Base-by-base conservation (phyloP, 495 filamentous ascomycete genomes). In the Penicillium herquei region DNA sequence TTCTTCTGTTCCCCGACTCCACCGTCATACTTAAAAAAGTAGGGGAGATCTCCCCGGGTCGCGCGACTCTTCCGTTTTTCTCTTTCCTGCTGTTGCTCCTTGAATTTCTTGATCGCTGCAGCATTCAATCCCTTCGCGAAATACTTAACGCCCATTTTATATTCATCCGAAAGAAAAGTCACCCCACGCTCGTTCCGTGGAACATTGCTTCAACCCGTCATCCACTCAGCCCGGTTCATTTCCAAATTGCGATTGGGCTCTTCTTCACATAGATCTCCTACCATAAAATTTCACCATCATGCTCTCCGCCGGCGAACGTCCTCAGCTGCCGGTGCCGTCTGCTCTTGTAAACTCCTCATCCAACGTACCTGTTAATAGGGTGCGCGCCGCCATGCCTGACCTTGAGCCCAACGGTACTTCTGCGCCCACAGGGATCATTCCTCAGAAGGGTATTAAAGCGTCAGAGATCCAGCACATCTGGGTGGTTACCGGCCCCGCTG, bases 401-500 rank as follows among this genome's bases (percentile, higher is more conserved):
- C 52, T 66, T 6, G 16, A 60, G 32, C 32, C 58, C 56, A 68
- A 62, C 42, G 43, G 48, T 9, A 43, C 52, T 14, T 59, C 44
- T 37, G 63, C 67, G 49, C 59, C 57, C 33, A 65, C 61, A 14
- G 46, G 59, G 49, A 58, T 66, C 57, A 56, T 54, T 17, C 31
- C 58, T 12, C 59, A 62, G 3, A 56, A 60, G n/a, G 31, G 52
- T 14, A 49, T 39, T 26, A 52, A 64, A 14, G 54, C 65, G 0
- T 40, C 60, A 1, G 58, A 66, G 13, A 70, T 84, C 56, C 89
- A 89, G 58, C 92, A 97, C 69, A 96, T 99, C 70, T 96, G 90
- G 87, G 84, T 98, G 58, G 90, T 99, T n/a, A 96, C 94, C 0
- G 95, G 95, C 7, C 95, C 95, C 13, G 92, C 95, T 14, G 95